Evolutionary conservation across 1,284 basidiomycete genomes (phyloP).

Genomic region (Cryptococcus jaspeensis): DNA sequence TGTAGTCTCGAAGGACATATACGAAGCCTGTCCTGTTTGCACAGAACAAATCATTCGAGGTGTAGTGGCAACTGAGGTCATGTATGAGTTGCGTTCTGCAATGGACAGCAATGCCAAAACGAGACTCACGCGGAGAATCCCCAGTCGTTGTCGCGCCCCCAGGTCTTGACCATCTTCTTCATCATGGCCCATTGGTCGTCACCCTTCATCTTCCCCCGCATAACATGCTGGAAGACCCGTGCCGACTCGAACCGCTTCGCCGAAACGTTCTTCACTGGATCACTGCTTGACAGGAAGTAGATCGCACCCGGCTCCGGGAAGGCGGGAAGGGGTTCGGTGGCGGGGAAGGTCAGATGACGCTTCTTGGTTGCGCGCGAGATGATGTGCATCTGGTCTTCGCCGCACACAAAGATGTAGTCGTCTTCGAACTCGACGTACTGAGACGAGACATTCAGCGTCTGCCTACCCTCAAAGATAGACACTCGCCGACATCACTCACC

Average conservation of each 20-base stretch:
- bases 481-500: too few relatives aligned
- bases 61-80: constrained; percentile 33
- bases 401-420: constrained; percentile 42
- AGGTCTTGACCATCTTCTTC: background rate
- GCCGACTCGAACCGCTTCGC: too few relatives aligned
- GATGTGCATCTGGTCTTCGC: constrained; percentile 23
- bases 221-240: background rate
- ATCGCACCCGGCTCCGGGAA: too few relatives aligned
- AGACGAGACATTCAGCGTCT: background rate
- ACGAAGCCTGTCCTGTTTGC: constrained; percentile 22
- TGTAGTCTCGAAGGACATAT: constrained; percentile 35
- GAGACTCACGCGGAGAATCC: constrained; percentile 28
- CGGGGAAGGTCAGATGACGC: constrained; percentile 26
- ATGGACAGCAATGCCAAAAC: too few relatives aligned
- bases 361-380: constrained; percentile 28
- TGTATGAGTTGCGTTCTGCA: background rate
- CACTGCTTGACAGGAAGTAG: too few relatives aligned
- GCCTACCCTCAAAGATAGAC: too few relatives aligned
- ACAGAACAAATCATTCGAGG: constrained; percentile 32
- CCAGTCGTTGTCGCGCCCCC: background rate
- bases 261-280: too few relatives aligned
- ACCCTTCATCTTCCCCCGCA: too few relatives aligned
- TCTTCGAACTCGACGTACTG: constrained; percentile 51
- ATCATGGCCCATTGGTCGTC: background rate
- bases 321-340: too few relatives aligned